Percentiles rank a stretch among this genome's conserved stretches.
phyloP scores from a whole-genome alignment of 2,329 filamentous ascomycete species.

The Colletotrichum destructivum region DNA sequence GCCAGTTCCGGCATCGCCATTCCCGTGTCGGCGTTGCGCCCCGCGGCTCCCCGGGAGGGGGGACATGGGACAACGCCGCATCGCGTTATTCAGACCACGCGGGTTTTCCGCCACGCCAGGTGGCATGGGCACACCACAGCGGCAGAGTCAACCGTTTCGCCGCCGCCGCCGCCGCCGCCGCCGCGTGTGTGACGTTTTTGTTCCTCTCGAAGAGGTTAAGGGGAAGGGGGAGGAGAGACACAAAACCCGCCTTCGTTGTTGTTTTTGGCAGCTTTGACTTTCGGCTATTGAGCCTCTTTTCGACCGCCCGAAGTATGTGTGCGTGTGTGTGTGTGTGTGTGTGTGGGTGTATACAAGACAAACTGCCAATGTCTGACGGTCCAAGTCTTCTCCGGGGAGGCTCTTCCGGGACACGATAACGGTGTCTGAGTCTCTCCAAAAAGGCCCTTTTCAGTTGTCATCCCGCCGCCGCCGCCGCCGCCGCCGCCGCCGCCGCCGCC shows the following conservation, averaged over 20 bases:
- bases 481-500: no score
- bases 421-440: conserved; percentile 11
- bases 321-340: background rate
- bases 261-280: background rate
- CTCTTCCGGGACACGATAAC: conserved; percentile 6
- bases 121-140: background rate
- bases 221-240: conserved; percentile 13
- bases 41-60: conserved; percentile 7
- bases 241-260: background rate
- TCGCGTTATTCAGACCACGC: background rate
- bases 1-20: background rate
- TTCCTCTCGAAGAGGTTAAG: background rate
- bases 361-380: background rate
- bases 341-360: background rate
- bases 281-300: conserved; percentile 31
- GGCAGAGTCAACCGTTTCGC: background rate
- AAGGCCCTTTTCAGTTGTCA: background rate
- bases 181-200: conserved; percentile 17
- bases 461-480: background rate
- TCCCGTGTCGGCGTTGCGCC: background rate
- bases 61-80: conserved; percentile 11
- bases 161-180: background rate
- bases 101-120: no score
- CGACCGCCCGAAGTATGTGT: background rate
- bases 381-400: background rate